Evolutionary conservation across 2,329 filamentous ascomycete species (phyloP), one percentile per base, ranked within the genome.

Genomic region (Beauveria sp.): DNA sequence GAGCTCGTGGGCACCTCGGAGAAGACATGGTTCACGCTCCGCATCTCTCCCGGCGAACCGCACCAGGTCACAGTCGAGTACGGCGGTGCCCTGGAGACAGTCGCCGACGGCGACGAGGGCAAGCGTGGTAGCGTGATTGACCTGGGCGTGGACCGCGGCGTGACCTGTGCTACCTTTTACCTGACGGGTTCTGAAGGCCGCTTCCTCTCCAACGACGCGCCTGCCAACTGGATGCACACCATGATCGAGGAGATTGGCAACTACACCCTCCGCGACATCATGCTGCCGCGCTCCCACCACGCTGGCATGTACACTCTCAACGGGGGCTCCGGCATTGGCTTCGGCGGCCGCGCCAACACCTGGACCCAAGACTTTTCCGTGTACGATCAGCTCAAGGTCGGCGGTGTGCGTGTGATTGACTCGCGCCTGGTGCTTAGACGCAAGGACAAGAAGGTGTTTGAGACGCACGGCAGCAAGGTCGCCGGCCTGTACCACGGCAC

Each of bases 211-310:
- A 68, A 66, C 51, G 64, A 70, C 50, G 53, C 64, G 3, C 66
- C 67, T 2, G 41, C 59, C 5, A 61, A 50, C 43, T 74, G 71
- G 72, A 74, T 74, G 72, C 66, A 68, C 28, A 28, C 51, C 2
- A 58, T 67, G 59, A 63, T 72, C 7, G 57, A 59, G 0, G 63
- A 69, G 14, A 68, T 73, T 8, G 67, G 68, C 2, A 22, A 71
- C 12, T 34, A 67, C 9, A 63, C 67, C 2, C 68, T 74, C 2
- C 66, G 70, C 7, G 66, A 73, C 34, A 66, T 74, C 26, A 47
- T 67, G 20, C 63, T 74, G 28, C 70, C 71, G 1, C 67, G 70
- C 0, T 70, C 72, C 2, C 72, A 74, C 61, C 69, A 73, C 62
- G 56, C 67, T 0, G 72, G 70, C 56, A 63, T 71, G 66, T 70